Base-by-base conservation (phyloP, 2,329 filamentous ascomycete species). In the Talaromyces sp. region DNA sequence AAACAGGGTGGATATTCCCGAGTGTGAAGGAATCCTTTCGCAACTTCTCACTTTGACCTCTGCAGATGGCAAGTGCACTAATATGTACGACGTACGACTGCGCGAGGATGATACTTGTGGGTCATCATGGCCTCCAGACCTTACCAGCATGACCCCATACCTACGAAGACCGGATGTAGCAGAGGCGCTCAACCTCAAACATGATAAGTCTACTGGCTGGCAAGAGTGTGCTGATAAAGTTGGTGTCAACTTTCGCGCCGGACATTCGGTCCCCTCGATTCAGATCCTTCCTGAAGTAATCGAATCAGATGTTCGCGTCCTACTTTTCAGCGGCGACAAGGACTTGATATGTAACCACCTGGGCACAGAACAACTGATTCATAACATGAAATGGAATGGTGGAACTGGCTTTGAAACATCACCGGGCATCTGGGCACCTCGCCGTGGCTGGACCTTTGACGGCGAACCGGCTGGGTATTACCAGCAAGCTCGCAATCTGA, bases 281-380 rank as follows among this genome's bases (percentile, higher is more conserved):
- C 78, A 85, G 2, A 79, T 97, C 3, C 80, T 99, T 1, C 93
- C 94, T 0, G 87, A 85, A 3, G 76, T 99, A 19, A 81, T 99
- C 10, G 82, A 88, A 65, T 82, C 94, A 0, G 77, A 75, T 60
- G 77, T 97, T 10, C 88, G 89, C 1, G 83, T 96, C 46, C 78
- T 96, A 1, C 84, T 99, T 21, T 99, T 97, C 78, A 97, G 92
- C 2, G 94, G 94, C 57, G 90, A 92, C 62, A 87, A 96, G 68
- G 94, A 99, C 73, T 79, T 97, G 26, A 97, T 99, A 67, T 99
- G 94, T 83, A 99, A 99, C 74, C 92, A 99, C 72, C 78, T 97
- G 31, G 94, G 94, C 61, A 99, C 94, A 0, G 94, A 99, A 72
- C 85, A 89, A 29, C 75, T 99, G 66, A 96, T 99, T 70, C 86